Conservation (phyloP, 2,329 filamentous ascomycete species). For the Neonectria neomacrospora region DNA sequence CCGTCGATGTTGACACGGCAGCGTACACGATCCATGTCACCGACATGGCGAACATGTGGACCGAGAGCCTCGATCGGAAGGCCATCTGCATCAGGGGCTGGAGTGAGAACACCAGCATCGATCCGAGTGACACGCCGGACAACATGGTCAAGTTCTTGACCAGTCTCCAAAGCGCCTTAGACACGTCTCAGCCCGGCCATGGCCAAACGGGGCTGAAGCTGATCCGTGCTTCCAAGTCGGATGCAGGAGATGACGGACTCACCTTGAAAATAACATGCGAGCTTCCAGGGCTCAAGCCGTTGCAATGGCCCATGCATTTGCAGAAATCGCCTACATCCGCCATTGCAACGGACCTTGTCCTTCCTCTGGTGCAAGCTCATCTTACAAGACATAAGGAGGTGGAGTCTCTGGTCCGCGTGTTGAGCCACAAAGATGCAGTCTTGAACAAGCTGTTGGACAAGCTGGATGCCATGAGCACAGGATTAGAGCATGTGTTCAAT, state of each 20-base stretch:
- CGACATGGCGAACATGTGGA: constrained; percentile 80
- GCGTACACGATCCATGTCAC: constrained; percentile 75
- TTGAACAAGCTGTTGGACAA: constrained; percentile 65
- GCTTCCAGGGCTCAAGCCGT: constrained; percentile 71
- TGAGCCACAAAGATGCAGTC: constrained; percentile 64
- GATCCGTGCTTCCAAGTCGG: constrained; percentile 46
- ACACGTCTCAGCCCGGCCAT: constrained; percentile 57
- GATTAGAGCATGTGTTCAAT: constrained; percentile 65
- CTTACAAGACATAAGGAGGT: constrained; percentile 54
- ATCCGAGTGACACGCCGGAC: constrained; percentile 74
- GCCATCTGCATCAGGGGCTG: constrained; percentile 72
- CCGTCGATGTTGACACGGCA: constrained; percentile 62
- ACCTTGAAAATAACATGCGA: constrained; percentile 66
- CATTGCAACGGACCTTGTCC: constrained; percentile 60
- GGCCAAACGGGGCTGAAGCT: constrained; percentile 59
- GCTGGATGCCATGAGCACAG: constrained; percentile 61
- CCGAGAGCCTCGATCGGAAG: constrained; percentile 70
- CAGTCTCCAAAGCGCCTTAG: constrained; percentile 67
- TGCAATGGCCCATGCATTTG: constrained; percentile 74
- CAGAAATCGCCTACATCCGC: constrained; percentile 55
- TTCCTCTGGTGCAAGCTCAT: constrained; percentile 63
- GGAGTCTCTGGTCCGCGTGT: constrained; percentile 54
- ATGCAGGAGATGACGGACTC: constrained; percentile 55
- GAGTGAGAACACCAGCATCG: constrained; percentile 74
- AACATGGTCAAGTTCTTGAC: constrained; percentile 76